phyloP scores from a whole-genome alignment of 257 asterid genomes.

The Nemophila menziesii region DNA sequence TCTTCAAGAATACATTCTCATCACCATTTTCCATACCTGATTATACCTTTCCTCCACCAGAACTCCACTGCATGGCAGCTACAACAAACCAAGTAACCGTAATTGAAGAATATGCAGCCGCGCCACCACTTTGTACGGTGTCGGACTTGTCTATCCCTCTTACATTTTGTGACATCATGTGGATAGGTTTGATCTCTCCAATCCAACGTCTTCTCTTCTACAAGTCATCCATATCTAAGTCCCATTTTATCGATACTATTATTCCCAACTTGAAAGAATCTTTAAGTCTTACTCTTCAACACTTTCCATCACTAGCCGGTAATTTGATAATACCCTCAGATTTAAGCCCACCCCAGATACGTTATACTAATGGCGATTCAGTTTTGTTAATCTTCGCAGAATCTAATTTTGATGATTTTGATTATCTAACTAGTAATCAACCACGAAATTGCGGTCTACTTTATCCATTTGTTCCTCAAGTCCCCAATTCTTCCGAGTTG shows the following conservation, averaged over 20 bases:
- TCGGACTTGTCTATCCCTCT: constrained; percentile 16
- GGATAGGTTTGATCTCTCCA: constrained; percentile 11
- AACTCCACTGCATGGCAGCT: too few species aligned
- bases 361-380: constrained; percentile 8
- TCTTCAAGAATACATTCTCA: too few species aligned
- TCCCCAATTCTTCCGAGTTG: not conserved
- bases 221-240: constrained; percentile 10
- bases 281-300: constrained; percentile 16
- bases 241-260: constrained; percentile 11
- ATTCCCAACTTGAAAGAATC: constrained; percentile 20
- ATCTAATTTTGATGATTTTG: constrained; percentile 7
- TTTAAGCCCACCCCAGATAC: constrained; percentile 11
- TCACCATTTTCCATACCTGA: too few species aligned
- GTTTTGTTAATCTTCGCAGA: constrained; percentile 17
- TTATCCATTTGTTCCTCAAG: constrained; percentile 15
- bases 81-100: not conserved
- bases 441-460: constrained; percentile 17
- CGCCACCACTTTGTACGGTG: constrained; percentile 9
- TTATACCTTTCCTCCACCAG: too few species aligned
- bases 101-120: constrained; percentile 9
- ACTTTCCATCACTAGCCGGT: constrained; percentile 27
- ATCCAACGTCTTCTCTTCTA: constrained; percentile 22
- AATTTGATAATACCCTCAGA: constrained; percentile 16
- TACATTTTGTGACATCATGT: constrained; percentile 23
- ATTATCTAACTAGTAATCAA: constrained; percentile 14